These are phyloP conservation scores for Heritiera littoralis DNA, from an alignment of 345 rosid genomes.

Conservation along the genomic window DNA sequence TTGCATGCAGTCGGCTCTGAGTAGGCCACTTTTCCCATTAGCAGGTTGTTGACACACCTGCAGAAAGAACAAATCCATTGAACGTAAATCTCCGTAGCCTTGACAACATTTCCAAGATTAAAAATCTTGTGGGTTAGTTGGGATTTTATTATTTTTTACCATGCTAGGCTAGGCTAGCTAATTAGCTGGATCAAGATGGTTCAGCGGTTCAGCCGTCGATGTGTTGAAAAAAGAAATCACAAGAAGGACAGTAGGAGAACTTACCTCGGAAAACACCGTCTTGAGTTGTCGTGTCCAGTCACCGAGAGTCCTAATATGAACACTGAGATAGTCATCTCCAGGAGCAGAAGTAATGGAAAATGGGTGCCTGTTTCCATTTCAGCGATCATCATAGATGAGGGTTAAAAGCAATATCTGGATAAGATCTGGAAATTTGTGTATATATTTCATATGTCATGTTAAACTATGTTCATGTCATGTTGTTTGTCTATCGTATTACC, in stretches of 20 bases:
- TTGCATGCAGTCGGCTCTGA: slow-evolving; percentile 58
- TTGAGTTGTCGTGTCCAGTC: slow-evolving; percentile 78
- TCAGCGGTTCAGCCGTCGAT: not conserved
- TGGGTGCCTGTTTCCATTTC: slow-evolving; percentile 62
- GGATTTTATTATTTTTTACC: not conserved
- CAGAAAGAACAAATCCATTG: slow-evolving; percentile 3
- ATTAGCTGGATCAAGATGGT: not conserved
- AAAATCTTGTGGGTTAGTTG: not conserved
- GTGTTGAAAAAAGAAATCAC: not conserved
- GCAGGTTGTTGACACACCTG: slow-evolving; percentile 69
- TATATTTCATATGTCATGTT: too few species aligned
- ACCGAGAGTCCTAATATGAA: slow-evolving; percentile 69
- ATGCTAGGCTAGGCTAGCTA: not conserved
- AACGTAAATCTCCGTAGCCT: not conserved
- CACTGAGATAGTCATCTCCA: slow-evolving; percentile 68
- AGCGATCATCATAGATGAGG: not conserved
- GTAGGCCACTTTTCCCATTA: slow-evolving; percentile 66
- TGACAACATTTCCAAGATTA: not conserved
- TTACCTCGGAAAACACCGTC: slow-evolving; percentile 70
- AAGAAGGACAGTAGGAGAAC: not conserved
- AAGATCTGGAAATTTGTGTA: too few species aligned
- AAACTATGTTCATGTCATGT: too few species aligned
- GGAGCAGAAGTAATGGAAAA: slow-evolving; percentile 87
- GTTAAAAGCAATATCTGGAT: too few species aligned
- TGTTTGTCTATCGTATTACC: slow-evolving; percentile 32